These are phyloP conservation scores for Favolaschia claudopus DNA, from an alignment of 768 basidiomycete genomes.

Conservation along the genomic window DNA sequence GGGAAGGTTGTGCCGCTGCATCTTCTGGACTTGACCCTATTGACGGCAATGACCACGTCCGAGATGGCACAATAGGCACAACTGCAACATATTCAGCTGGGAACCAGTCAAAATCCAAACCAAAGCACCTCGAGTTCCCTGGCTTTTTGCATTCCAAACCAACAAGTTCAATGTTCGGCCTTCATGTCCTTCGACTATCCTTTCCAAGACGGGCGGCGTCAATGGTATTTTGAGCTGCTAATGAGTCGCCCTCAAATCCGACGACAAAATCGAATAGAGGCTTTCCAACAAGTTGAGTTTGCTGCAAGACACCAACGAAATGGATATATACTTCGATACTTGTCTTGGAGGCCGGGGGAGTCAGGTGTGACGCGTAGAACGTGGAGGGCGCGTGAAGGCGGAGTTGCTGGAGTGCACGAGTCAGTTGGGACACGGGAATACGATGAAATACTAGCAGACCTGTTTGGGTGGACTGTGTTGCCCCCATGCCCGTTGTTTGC, in stretches of 20 bases:
- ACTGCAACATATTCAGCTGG: constrained; percentile 51
- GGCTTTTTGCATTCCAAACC: constrained; percentile 86
- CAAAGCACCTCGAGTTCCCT: constrained; percentile 70
- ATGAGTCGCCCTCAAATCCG: constrained; percentile 80
- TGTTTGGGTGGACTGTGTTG: constrained; percentile 65
- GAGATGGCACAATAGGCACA: constrained; percentile 84
- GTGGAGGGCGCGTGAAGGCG: constrained; percentile 76
- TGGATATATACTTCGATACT: constrained; percentile 62
- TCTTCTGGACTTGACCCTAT: constrained; percentile 46
- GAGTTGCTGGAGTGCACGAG: constrained; percentile 43
- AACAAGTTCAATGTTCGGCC: constrained; percentile 71
- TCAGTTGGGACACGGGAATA: background rate
- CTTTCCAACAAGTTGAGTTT: constrained; percentile 55
- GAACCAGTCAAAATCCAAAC: background rate
- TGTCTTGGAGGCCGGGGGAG: constrained; percentile 88
- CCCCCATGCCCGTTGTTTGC: constrained; percentile 63
- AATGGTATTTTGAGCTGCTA: constrained; percentile 59
- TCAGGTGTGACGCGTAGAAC: constrained; percentile 88
- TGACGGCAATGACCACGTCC: constrained; percentile 75
- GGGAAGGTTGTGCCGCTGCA: constrained; percentile 72
- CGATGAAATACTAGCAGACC: constrained; percentile 25
- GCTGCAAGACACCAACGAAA: background rate
- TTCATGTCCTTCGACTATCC: constrained; percentile 85
- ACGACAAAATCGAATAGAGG: constrained; percentile 98
- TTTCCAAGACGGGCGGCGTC: constrained; percentile 78